Evolutionary conservation across 306 rosid species (phyloP), one percentile per base, ranked within the genome.

Genomic region (Glycyrrhiza uralensis): DNA sequence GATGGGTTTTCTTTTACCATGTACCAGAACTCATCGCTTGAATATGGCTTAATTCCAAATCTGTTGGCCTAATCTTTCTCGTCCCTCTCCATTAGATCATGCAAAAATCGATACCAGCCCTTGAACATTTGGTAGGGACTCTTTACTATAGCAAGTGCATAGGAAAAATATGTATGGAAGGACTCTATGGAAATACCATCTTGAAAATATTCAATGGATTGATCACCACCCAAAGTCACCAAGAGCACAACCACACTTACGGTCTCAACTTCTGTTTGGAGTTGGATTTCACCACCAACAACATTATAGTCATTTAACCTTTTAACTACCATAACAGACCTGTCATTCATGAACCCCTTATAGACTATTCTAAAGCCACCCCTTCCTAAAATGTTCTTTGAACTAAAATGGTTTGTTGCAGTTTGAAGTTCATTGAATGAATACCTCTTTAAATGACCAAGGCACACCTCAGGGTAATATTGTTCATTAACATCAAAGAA

Each of bases 281-380:
- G 89, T 79, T 94, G 99, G 74, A 91, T 94, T 83, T 94, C 99
- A 39, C 99, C 99, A 56, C 93, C 99, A 29, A 89, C 90, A 8
- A 92, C 84, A 77, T 89, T 95, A 49, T 89, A 95, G 75, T 95
- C 99, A 81, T 91, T 95, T 28, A 95, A 75, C 85, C 99, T 84
- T 83, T 95, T 95, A 39, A 95, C 97, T 15, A 97, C 99, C 72
- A 89, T 96, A 36, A 89, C 50, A 15, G 92, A 85, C n/a, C 97
- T 89, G 36, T 91, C 97, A 39, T 76, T 95, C 87, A 95, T 78
- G 82, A 72, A 22, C 1, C 96, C 99, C 79, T 88, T 95, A 88
- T 77, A 95, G 30, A 95, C 99, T 81, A 95, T 95, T 50, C 99
- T 97, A 83, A 95, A 95, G 8, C 99, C 97, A 47, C 99, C 99